Base-by-base conservation (phyloP, 164 flowering plant species). In the Magnolia kwangsiensis region DNA sequence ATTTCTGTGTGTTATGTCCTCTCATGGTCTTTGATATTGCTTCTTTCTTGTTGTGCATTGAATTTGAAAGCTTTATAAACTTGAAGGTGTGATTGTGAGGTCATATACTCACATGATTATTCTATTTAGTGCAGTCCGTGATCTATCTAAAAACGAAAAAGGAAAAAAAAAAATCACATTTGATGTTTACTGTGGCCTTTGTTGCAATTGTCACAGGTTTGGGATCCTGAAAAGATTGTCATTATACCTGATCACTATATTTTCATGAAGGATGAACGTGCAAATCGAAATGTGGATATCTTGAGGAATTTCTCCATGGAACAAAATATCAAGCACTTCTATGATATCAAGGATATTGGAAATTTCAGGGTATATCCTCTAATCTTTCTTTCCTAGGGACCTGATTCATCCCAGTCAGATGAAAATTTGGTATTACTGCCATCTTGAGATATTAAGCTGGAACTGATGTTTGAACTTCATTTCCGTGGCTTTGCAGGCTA, bases 171-270 rank as follows among this genome's bases (percentile, higher is more conserved):
- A 24, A 24, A 24, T 51, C 23, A 72, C 29, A 23, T 21, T 1
- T 72, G n/a, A 51, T 72, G 64, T 59, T 72, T 23, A 19, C 14
- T 69, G 51, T 58, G 11, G 69, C 18, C 50, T 70, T 77, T 23
- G 37, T 77, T 75, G 19, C 1, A 29, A 78, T 31, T 31, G 37
- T 78, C 75, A 74, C 75, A 96, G 99, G 99, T 96, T 74, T 94
- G 98, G 99, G 98, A 96, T 80, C 96, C 98, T 74, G 99, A 96
- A 76, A 96, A 94, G 89, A 69, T 96, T 76, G 96, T 96, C 23
- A 85, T 94, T 19, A 94, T 96, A 77, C 99, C 99, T 67, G 99
- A 96, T 74, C 99, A 96, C 78, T 96, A 96, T 72, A 96, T 96
- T 75, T 96, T 96, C 81, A 96, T 98, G 63, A 85, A 77, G 64